phyloP scores from a whole-genome alignment of 2,329 filamentous ascomycete genomes.

The Zymoseptoria crescenta region DNA sequence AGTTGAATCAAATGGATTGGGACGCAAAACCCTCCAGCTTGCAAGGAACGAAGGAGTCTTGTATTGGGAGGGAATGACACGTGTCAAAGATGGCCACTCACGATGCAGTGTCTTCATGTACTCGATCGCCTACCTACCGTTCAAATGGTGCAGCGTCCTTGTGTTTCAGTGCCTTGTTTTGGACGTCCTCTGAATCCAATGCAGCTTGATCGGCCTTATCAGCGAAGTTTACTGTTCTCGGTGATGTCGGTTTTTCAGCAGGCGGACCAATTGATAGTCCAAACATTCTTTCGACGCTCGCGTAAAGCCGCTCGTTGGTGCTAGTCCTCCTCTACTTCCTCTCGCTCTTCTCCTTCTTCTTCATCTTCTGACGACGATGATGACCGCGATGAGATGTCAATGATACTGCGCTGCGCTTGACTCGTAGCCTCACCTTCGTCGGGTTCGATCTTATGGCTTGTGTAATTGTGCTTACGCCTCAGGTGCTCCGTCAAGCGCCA shows the following conservation, averaged over 20 bases:
- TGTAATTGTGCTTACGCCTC: constrained; percentile 23
- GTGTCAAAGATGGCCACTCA: too few relatives aligned
- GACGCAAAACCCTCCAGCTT: too few relatives aligned
- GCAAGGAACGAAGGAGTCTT: too few relatives aligned
- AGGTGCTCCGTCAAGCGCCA: constrained; percentile 30
- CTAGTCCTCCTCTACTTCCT: neutral
- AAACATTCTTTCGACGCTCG: neutral
- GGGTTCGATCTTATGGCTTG: constrained; percentile 5
- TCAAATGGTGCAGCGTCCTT: too few relatives aligned
- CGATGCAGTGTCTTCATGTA: neutral
- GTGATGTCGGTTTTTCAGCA: neutral
- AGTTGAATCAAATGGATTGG: too few relatives aligned
- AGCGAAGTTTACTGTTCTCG: neutral
- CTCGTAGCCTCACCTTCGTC: neutral
- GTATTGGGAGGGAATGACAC: too few relatives aligned
- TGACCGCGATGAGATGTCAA: neutral
- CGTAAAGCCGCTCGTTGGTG: neutral
- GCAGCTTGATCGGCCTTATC: neutral
- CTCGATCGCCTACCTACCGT: too few relatives aligned
- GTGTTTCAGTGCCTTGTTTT: neutral
- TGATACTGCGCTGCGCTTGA: neutral
- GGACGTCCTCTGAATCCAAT: neutral
- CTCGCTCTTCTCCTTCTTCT: neutral
- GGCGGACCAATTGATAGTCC: neutral
- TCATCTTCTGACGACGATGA: neutral